A percentile compares a stretch with the other conserved stretches of the same genome.
phyloP scores from a whole-genome alignment of 345 rosid species.

The Streptanthus diversifolius region DNA sequence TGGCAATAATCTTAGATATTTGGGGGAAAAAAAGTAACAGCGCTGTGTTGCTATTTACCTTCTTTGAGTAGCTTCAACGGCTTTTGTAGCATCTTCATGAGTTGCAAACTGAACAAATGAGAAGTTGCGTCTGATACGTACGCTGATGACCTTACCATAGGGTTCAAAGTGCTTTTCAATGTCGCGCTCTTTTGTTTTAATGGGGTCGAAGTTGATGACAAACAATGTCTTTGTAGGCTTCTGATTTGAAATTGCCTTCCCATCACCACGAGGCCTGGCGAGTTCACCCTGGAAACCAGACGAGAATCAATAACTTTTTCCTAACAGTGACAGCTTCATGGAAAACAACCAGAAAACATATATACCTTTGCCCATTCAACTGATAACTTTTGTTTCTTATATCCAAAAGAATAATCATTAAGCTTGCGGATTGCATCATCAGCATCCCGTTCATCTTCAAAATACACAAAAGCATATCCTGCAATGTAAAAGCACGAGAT shows the following conservation, averaged over 20 bases:
- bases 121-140: conserved; percentile 70
- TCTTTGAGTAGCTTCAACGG: conserved; percentile 71
- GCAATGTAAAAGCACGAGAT: conserved; percentile 26
- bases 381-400: conserved; percentile 57
- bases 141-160: conserved; percentile 65
- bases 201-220: conserved; percentile 81
- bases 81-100: conserved; percentile 83
- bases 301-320: background rate
- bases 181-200: conserved; percentile 57
- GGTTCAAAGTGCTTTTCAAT: conserved; percentile 67
- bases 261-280: conserved; percentile 54
- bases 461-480: conserved; percentile 92
- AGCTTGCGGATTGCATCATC: conserved; percentile 73
- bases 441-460: conserved; percentile 82
- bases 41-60: conserved; percentile 35
- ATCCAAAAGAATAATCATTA: conserved; percentile 62
- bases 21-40: background rate
- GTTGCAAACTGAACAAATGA: conserved; percentile 83
- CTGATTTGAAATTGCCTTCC: conserved; percentile 40
- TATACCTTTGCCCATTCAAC: conserved; percentile 85
- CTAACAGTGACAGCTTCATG: background rate
- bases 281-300: conserved; percentile 54
- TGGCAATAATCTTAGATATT: background rate
- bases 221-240: conserved; percentile 86
- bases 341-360: background rate